These are phyloP conservation scores for Backusella tuberculispora DNA, from an alignment of 192 early-diverging fungal genomes.

Conservation along the genomic window DNA sequence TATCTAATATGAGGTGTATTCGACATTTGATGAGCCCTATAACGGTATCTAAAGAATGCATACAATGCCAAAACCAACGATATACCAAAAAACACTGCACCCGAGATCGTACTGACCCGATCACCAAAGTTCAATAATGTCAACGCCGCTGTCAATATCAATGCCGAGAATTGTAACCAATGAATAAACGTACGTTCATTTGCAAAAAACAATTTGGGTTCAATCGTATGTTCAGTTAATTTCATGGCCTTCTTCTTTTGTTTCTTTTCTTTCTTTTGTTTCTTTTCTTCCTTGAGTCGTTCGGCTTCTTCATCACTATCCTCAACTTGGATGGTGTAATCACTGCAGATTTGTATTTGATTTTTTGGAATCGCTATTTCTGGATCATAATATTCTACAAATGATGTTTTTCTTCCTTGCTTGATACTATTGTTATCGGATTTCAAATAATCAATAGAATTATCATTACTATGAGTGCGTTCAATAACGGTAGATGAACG, in stretches of 20 bases:
- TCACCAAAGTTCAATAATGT: constrained; percentile 85
- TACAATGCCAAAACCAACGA: constrained; percentile 73
- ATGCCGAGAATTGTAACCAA: constrained; percentile 80
- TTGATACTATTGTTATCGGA: not conserved
- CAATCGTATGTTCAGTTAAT: constrained; percentile 47
- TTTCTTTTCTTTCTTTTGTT: not conserved
- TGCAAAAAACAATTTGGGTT: constrained; percentile 92
- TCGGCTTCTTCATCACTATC: constrained; percentile 1
- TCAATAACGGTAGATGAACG: not conserved
- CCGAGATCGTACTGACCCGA: constrained; percentile 62
- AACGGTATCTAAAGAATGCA: constrained; percentile 75
- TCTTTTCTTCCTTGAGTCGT: not conserved
- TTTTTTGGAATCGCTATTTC: not conserved
- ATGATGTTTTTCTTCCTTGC: not conserved
- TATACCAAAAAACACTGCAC: constrained; percentile 68
- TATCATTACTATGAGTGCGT: not conserved
- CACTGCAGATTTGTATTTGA: not conserved
- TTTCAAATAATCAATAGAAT: not conserved
- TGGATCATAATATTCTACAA: constrained; percentile 10
- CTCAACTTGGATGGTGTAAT: not conserved
- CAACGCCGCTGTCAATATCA: constrained; percentile 68
- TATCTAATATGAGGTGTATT: constrained; percentile 47
- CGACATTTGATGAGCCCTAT: constrained; percentile 74
- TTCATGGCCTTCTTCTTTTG: constrained; percentile 29
- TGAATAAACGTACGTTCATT: constrained; percentile 92